These are phyloP conservation scores for Ascochyta pisi DNA, from an alignment of 2,329 filamentous ascomycete genomes.

Conservation along the genomic window DNA sequence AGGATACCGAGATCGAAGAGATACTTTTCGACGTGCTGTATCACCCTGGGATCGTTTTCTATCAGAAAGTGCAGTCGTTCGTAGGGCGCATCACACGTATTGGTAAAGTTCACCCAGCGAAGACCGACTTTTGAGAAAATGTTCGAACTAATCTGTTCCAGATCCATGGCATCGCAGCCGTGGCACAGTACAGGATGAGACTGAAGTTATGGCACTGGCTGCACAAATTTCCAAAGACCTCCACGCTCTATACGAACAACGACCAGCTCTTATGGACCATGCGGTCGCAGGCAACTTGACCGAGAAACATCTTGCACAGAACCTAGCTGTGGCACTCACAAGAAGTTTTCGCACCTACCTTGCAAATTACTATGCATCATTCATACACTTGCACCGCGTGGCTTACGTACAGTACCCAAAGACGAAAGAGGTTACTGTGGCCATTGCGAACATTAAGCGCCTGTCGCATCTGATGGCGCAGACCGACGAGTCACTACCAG, in stretches of 20 bases:
- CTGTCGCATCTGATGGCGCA: conserved; percentile 57
- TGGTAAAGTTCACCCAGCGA: neutral
- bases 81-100: conserved; percentile 65
- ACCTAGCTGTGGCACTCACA: conserved; percentile 59
- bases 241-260: conserved; percentile 57
- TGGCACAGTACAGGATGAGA: conserved; percentile 65
- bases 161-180: conserved; percentile 64
- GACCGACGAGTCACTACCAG: conserved; percentile 57
- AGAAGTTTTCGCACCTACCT: conserved; percentile 63
- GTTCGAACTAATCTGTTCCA: no score
- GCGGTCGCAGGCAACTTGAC: conserved; percentile 61
- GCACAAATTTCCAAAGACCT: conserved; percentile 60
- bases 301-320: conserved; percentile 57
- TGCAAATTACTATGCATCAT: conserved; percentile 64
- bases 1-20: conserved; percentile 53
- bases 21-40: conserved; percentile 63
- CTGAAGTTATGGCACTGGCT: conserved; percentile 63
- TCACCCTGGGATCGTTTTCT: conserved; percentile 64
- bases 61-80: conserved; percentile 64
- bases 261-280: conserved; percentile 64
- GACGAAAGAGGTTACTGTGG: conserved; percentile 58
- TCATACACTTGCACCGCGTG: conserved; percentile 64
- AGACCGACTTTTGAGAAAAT: no score
- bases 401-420: conserved; percentile 63
- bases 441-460: conserved; percentile 58